Base-by-base conservation (phyloP, 2,329 filamentous ascomycete species). In the Xylaria sp. region DNA sequence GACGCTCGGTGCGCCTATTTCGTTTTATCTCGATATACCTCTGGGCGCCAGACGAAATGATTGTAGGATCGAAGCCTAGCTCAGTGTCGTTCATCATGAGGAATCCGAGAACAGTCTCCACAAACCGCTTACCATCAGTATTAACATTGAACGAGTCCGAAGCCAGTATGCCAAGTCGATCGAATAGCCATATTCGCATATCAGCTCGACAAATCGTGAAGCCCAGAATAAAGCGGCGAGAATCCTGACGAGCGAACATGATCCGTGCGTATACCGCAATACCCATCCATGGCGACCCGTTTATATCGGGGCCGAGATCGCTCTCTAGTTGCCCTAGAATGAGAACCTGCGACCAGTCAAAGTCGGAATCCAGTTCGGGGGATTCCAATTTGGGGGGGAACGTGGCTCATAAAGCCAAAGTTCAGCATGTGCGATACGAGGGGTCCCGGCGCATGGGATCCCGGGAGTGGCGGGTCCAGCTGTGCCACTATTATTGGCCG, bases 81-180 rank as follows among this genome's bases (percentile, higher is more conserved):
- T 75, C 63, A 55, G 73, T 68, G 37, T 74, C 64, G 59, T 69
- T 71, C 68, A 79, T 77, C 67, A 60, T 75, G 4, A 79, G 69
- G 65, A 77, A 78, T 11, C 72, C 71, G 13, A 79, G 73, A 57
- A 79, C 66, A 0, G 65, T 73, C 13, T 61, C 72, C 11, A 79
- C 69, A 61, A 79, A 77, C 3, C 3, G 50, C 13, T 71, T 63
- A 4, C 74, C 71, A 59, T 79, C 70, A 54, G 76, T 18, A 58
- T 81, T 77, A 39, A 82, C 76, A 59, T 81, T 66, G 63, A 81
- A 81, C 35, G 70, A 67, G n/a, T 73, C 66, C 7, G 77, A 81
- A 53, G 73, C 74, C 19, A 80, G 74, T 2, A 73, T 76, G 7
- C 79, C 77, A 0, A 79, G 59, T 11, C 74, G 68, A 63, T 82